Base-by-base conservation (phyloP, 2,329 filamentous ascomycete species). In the Calonectria henricotiae region DNA sequence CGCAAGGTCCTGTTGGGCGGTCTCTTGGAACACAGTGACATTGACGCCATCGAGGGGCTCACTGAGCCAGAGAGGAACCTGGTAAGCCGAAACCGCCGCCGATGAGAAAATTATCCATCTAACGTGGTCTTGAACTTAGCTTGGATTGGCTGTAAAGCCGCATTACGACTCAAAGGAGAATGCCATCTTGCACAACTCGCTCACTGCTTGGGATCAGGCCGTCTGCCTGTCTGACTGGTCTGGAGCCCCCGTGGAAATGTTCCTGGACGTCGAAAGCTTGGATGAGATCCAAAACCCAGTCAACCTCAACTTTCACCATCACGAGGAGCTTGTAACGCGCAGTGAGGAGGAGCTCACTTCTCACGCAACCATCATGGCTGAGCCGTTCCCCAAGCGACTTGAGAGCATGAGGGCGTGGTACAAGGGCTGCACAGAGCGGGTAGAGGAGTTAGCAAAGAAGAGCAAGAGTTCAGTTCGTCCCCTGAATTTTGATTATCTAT, bases 301-400 rank as follows among this genome's bases (percentile, higher is more conserved):
- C 3, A 85, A 90, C 41, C 88, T 89, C 4, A 86, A 87, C 47
- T 69, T 75, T n/a, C 75, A 77, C 17, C 73, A 75, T n/a, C 75
- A 77, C 30, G 75, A 77, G 62, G 75, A 77, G 37, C 71, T 77
- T 7, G 69, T 74, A 23, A 71, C 71, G 3, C 75, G 75, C 12
- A 74, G 64, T 35, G 64, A 65, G 35, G 43, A 69, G 2, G 74
- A 77, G 39, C 62, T 77, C 17, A 54, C 65, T 11, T 4, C 17
- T 3, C 75, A 76, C 20, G 39, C 73, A 9, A 27, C 17, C 11
- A 75, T 73, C 15, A 65, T 77, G 61, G 47, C 47, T 2, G 30
- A 69, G 32, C 46, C 70, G 12, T 44, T 68, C 2, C 37, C 35
- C 5, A 37, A 69, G n/a, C 64, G 74, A 30, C 49, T 64, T 1